Conservation (phyloP, 352 stramenopile species). For the Pythium phragmiticola region DNA sequence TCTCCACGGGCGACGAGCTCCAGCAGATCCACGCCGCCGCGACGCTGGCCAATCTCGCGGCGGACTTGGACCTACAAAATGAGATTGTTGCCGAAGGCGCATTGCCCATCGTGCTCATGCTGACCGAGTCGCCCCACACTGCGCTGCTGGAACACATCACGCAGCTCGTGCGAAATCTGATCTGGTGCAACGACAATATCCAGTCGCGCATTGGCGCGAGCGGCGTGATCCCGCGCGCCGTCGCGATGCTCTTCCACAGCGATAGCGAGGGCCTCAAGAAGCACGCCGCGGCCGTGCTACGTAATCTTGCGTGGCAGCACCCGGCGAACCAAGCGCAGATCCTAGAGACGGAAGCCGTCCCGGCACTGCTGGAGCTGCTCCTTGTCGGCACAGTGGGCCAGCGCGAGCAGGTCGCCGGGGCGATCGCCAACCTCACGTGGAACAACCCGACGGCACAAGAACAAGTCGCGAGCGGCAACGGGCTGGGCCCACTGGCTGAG, state of each 20-base stretch:
- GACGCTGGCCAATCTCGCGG: slow-evolving; percentile 14
- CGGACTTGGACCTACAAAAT: slow-evolving; percentile 8
- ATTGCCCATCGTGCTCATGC: slow-evolving; percentile 6
- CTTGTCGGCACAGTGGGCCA: slow-evolving; percentile 8
- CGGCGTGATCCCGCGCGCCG: slow-evolving; percentile 15
- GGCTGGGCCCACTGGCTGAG: slow-evolving; percentile 5
- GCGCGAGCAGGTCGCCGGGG: slow-evolving; percentile 20
- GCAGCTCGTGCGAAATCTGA: slow-evolving; percentile 19
- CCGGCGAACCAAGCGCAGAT: slow-evolving; percentile 19
- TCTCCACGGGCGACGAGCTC: slow-evolving; percentile 11
- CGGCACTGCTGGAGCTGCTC: slow-evolving; percentile 6
- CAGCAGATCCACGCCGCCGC: slow-evolving; percentile 18
- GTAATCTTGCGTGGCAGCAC: slow-evolving; percentile 25
- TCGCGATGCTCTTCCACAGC: slow-evolving; percentile 6
- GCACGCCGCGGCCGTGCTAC: slow-evolving; percentile 18
- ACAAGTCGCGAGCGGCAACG: slow-evolving; percentile 9
- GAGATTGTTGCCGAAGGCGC: slow-evolving; percentile 22
- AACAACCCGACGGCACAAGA: slow-evolving; percentile 19
- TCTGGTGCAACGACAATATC: slow-evolving; percentile 17
- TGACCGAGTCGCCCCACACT: slow-evolving; percentile 7
- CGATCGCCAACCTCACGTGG: slow-evolving; percentile 22
- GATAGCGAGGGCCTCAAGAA: slow-evolving; percentile 19
- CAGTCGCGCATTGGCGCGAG: slow-evolving; percentile 19
- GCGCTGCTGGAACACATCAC: slow-evolving; percentile 13
- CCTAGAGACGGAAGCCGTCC: slow-evolving; percentile 8